These are phyloP conservation scores for Trichoderma sp. DNA, from an alignment of 2,329 filamentous ascomycete genomes.

Conservation along the genomic window DNA sequence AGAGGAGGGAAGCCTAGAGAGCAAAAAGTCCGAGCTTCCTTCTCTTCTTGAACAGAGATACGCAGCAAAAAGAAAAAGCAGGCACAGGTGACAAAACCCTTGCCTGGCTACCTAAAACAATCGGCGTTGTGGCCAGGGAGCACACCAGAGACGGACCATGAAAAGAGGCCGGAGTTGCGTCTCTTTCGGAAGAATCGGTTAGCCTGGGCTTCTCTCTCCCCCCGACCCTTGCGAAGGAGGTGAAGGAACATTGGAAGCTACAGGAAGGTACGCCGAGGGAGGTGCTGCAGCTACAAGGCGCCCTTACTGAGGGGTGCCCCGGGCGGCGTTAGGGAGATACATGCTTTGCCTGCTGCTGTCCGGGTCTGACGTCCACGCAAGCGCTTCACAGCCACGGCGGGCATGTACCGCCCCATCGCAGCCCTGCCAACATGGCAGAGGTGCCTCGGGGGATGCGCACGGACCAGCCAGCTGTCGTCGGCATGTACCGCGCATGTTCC, in stretches of 20 bases:
- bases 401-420: slow-evolving; percentile 19
- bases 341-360: not conserved
- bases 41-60: slow-evolving; percentile 5
- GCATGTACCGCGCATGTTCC: slow-evolving; percentile 26
- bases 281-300: slow-evolving; percentile 12
- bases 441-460: slow-evolving; percentile 14
- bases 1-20: not conserved
- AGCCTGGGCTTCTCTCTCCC: not conserved
- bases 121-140: slow-evolving; percentile 19
- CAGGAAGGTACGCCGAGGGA: slow-evolving; percentile 11
- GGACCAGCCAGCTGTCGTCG: slow-evolving; percentile 19
- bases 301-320: slow-evolving; percentile 17
- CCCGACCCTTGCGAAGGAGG: not conserved
- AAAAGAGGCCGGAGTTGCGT: slow-evolving; percentile 15
- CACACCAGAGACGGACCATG: not conserved
- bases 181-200: slow-evolving; percentile 29
- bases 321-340: slow-evolving; percentile 21
- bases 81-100: not conserved
- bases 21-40: not conserved
- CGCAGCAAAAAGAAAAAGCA: too few species aligned
- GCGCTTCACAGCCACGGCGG: not conserved
- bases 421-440: slow-evolving; percentile 16
- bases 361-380: not conserved
- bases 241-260: slow-evolving; percentile 4
- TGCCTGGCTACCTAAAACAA: slow-evolving; percentile 12